Evolutionary conservation across 352 stramenopile genomes (phyloP).

Genomic region (Phytophthora fragariaefolia): DNA sequence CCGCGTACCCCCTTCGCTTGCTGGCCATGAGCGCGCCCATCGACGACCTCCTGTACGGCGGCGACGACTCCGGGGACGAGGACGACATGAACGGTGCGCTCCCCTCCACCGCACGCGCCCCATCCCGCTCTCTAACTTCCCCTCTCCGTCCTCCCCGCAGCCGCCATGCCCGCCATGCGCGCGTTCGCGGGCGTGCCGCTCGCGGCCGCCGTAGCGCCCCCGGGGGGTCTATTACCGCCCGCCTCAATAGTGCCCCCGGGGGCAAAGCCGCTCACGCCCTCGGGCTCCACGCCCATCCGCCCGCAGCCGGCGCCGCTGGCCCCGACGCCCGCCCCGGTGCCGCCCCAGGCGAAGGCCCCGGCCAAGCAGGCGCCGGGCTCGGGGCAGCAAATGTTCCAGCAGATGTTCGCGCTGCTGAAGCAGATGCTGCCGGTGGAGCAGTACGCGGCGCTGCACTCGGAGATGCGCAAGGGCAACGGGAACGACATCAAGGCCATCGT

Average conservation of each 20-base stretch:
- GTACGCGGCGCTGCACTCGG: constrained; percentile 80
- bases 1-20: no score
- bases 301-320: constrained; percentile 21
- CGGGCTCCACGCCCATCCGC: constrained; percentile 23
- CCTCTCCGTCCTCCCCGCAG: constrained; percentile 12
- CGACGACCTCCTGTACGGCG: constrained; percentile 83
- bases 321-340: constrained; percentile 5
- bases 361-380: constrained; percentile 60
- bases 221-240: constrained; percentile 34
- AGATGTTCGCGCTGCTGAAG: constrained; percentile 87
- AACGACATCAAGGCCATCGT: constrained; percentile 90
- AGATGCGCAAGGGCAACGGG: constrained; percentile 84
- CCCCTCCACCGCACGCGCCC: no score
- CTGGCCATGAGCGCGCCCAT: constrained; percentile 81
- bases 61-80: constrained; percentile 84
- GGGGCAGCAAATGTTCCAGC: constrained; percentile 87
- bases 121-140: constrained; percentile 4
- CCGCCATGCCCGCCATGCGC: constrained; percentile 42
- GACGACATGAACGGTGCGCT: constrained; percentile 74
- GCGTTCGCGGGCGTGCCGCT: constrained; percentile 45
- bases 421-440: constrained; percentile 87
- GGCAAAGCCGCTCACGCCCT: constrained; percentile 23
- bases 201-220: constrained; percentile 29
- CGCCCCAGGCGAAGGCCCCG: neutral
- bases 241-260: neutral